Evolutionary conservation across 2,329 filamentous ascomycete species (phyloP).

Genomic region (Phaeosphaeriaceae sp.): DNA sequence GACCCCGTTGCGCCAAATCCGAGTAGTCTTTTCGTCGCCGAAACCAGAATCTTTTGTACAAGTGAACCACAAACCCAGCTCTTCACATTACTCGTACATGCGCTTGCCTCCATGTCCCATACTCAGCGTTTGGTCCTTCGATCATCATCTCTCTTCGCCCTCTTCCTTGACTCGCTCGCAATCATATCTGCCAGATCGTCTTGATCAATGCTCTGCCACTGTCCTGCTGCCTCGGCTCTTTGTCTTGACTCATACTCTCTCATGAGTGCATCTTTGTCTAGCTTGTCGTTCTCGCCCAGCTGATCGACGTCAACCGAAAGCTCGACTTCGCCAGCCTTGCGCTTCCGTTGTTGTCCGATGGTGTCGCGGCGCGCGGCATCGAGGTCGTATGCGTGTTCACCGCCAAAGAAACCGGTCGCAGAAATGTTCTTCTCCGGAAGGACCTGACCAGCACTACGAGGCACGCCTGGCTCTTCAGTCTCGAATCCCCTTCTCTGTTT

Average conservation of each 20-base stretch:
- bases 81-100: constrained; percentile 4
- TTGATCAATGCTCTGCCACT: constrained; percentile 79
- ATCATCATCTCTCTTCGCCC: constrained; percentile 86
- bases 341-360: constrained; percentile 86
- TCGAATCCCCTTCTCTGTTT: constrained; percentile 83
- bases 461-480: constrained; percentile 77
- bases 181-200: constrained; percentile 97
- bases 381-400: constrained; percentile 91
- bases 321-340: constrained; percentile 91
- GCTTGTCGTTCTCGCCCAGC: constrained; percentile 74
- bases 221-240: constrained; percentile 65
- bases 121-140: constrained; percentile 66
- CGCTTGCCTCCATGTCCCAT: background rate
- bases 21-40: constrained; percentile 21
- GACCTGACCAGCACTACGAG: constrained; percentile 85
- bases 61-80: constrained; percentile 9
- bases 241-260: constrained; percentile 78
- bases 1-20: constrained; percentile 32
- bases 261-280: constrained; percentile 85
- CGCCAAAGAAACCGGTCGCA: constrained; percentile 93
- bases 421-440: constrained; percentile 87
- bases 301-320: constrained; percentile 89
- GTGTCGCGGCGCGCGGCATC: constrained; percentile 64
- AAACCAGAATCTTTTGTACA: constrained; percentile 33
- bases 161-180: constrained; percentile 88